Percentiles rank a stretch among this genome's conserved stretches.
Evolutionary conservation across 345 rosid species (phyloP).

Genomic region (Sapria himalayana): DNA sequence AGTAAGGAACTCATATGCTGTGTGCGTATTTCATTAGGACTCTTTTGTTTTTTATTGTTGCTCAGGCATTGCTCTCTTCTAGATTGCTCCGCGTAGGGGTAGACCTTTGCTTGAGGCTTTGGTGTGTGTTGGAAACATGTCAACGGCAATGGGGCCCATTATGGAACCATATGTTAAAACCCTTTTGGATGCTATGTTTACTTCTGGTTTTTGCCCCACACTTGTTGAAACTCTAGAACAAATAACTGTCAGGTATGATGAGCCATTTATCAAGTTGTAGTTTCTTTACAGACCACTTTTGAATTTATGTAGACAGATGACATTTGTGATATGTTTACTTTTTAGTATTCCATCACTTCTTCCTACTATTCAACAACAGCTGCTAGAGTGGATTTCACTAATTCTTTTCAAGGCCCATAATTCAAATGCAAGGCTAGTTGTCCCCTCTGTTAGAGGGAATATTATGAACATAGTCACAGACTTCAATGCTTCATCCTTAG

Average conservation of each 20-base stretch:
- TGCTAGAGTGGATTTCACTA: conserved; percentile 56
- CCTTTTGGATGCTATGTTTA: conserved; percentile 72
- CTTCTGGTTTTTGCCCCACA: conserved; percentile 65
- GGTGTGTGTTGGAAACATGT: conserved; percentile 92
- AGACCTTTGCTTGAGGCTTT: conserved; percentile 89
- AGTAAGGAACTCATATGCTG: conserved; percentile 22
- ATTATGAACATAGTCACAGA: conserved; percentile 31
- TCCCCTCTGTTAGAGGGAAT: conserved; percentile 34
- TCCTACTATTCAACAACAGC: conserved; percentile 66
- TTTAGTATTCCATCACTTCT: conserved; percentile 81
- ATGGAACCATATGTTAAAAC: conserved; percentile 71
- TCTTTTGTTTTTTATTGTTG: conserved; percentile 7
- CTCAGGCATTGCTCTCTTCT: conserved; percentile 7
- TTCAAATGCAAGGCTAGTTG: conserved; percentile 47
- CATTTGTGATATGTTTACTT: conserved; percentile 8
- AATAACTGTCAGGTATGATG: conserved; percentile 47
- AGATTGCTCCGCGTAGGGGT: conserved; percentile 99
- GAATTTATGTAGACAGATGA: not conserved
- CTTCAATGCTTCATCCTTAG: conserved; percentile 41
- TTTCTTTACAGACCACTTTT: not conserved
- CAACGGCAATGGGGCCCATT: conserved; percentile 77
- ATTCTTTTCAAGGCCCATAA: conserved; percentile 66
- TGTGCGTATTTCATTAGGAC: conserved; percentile 6
- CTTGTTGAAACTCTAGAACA: conserved; percentile 84
- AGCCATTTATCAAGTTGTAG: conserved; percentile 5